phyloP scores from a whole-genome alignment of 176 grass and related monocot species.

The Bonia amplexicaulis region DNA sequence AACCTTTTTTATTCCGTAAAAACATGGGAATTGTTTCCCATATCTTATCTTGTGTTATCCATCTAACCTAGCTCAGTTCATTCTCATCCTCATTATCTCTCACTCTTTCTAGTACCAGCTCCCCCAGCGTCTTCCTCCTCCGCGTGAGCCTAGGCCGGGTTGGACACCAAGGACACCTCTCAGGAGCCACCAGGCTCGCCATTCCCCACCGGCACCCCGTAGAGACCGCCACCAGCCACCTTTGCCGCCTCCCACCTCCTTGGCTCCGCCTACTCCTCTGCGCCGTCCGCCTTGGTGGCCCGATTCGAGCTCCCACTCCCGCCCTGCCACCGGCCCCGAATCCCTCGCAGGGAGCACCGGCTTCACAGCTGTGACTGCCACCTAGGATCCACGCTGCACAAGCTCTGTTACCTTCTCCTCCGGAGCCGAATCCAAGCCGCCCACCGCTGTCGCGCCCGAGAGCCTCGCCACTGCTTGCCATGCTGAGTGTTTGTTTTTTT shows the following conservation, averaged over 20 bases:
- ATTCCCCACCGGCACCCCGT: background rate
- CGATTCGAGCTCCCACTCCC: background rate
- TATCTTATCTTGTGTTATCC: too few species aligned
- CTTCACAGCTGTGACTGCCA: too few species aligned
- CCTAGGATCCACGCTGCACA: too few species aligned
- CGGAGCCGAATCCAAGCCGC: accelerated
- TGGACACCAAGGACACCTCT: constrained; percentile 67
- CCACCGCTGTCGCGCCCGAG: too few species aligned
- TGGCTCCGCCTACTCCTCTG: background rate
- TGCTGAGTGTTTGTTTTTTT: too few species aligned
- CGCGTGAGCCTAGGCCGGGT: constrained; percentile 37
- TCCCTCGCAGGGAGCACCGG: accelerated
- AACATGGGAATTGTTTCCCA: too few species aligned
- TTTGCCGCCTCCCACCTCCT: constrained; percentile 17
- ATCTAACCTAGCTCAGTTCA: too few species aligned
- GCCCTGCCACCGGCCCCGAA: too few species aligned
- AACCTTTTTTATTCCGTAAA: too few species aligned
- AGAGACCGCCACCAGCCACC: constrained; percentile 24
- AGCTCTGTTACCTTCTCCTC: too few species aligned
- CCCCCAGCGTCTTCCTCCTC: constrained; percentile 54
- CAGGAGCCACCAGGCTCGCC: constrained; percentile 19
- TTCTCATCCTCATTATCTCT: background rate
- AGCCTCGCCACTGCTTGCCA: too few species aligned
- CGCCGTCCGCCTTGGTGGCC: background rate
- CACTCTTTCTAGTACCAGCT: constrained; percentile 30